Conservation (phyloP, 2,329 filamentous ascomycete genomes). For the Akanthomyces muscarius region DNA sequence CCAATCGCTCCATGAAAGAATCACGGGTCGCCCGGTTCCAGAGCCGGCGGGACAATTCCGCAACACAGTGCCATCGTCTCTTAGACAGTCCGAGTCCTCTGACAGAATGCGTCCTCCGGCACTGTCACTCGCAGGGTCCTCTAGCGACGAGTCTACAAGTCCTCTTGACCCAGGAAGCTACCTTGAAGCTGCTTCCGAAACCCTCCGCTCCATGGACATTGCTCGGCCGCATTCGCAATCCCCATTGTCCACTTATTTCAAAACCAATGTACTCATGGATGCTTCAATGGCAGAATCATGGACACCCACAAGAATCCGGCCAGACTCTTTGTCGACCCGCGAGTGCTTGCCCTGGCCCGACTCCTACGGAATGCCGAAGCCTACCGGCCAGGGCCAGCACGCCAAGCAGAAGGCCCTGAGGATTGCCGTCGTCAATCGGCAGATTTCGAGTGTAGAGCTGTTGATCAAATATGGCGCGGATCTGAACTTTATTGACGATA, state of each 20-base stretch:
- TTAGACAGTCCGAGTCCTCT: neutral
- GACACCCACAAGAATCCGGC: neutral
- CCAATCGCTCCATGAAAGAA: neutral
- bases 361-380: neutral
- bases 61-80: neutral
- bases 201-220: neutral
- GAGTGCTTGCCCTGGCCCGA: neutral
- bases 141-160: neutral
- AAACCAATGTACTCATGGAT: neutral
- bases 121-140: neutral
- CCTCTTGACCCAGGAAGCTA: neutral
- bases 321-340: neutral
- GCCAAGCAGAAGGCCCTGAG: neutral
- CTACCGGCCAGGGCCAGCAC: neutral
- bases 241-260: neutral
- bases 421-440: neutral
- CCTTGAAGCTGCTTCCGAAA: neutral
- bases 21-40: neutral
- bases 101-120: neutral
- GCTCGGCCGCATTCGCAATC: neutral
- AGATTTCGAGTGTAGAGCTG: neutral
- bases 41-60: neutral
- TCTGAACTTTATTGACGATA: neutral
- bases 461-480: neutral
- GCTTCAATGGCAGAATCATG: neutral